These are phyloP conservation scores for Picea mariana DNA, from an alignment of 83 land plant genomes.

Conservation along the genomic window DNA sequence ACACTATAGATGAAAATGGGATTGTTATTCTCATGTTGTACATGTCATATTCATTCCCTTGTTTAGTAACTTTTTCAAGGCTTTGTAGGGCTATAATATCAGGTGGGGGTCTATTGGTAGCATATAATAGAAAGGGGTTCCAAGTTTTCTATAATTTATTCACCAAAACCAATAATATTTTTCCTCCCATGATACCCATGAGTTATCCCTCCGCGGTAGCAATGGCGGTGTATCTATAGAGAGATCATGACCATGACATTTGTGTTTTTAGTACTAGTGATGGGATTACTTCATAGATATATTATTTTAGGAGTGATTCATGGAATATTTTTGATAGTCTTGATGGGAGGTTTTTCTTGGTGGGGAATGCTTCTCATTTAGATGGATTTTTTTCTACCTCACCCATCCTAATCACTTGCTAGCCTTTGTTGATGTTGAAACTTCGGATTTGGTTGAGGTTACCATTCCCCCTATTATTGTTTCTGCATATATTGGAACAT, in stretches of 20 bases:
- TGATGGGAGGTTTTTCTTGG: constrained; percentile 14
- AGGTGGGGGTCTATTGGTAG: too few relatives aligned
- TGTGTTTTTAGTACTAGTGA: constrained; percentile 6
- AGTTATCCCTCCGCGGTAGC: not conserved
- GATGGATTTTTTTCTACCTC: constrained; percentile 17
- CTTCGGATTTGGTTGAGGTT: constrained; percentile 10
- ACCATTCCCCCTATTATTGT: too few relatives aligned
- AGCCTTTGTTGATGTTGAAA: constrained; percentile 10
- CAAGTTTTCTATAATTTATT: too few relatives aligned
- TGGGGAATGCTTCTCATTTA: constrained; percentile 1
- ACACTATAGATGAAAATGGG: too few relatives aligned
- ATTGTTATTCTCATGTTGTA: too few relatives aligned
- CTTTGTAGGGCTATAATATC: too few relatives aligned
- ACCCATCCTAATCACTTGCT: constrained; percentile 12
- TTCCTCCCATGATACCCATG: too few relatives aligned
- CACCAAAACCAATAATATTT: too few relatives aligned
- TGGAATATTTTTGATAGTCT: constrained; percentile 4
- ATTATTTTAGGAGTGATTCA: not conserved
- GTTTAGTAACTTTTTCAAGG: too few relatives aligned
- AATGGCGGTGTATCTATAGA: not conserved
- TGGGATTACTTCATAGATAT: constrained; percentile 4
- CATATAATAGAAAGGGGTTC: too few relatives aligned
- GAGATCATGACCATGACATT: not conserved
- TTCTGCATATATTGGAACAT: too few relatives aligned
- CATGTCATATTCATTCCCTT: too few relatives aligned